A percentile compares a stretch with the other conserved stretches of the same genome.
phyloP scores from a whole-genome alignment of 371 early-diverging fungal genomes.

The Mortierella sp. region DNA sequence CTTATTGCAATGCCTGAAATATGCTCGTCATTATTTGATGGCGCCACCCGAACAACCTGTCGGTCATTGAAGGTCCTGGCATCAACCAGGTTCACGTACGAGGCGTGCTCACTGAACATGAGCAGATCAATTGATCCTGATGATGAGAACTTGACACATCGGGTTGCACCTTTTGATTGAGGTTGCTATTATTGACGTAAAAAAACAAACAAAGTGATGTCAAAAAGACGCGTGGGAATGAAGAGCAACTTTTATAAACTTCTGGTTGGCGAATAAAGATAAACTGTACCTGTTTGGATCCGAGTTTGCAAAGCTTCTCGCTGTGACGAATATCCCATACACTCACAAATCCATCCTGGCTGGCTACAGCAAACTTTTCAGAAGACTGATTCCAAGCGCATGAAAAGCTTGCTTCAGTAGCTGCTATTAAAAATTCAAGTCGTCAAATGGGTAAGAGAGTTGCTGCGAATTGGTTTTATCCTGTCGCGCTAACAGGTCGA shows the following conservation, averaged over 20 bases:
- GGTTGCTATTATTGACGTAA: conserved; percentile 52
- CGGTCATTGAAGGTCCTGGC: conserved; percentile 84
- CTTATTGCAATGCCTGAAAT: conserved; percentile 86
- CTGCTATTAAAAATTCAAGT: conserved; percentile 18
- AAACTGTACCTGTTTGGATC: conserved; percentile 58
- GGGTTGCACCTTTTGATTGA: conserved; percentile 84
- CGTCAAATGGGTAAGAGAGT: too few species aligned
- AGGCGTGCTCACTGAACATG: conserved; percentile 88
- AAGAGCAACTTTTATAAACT: not conserved
- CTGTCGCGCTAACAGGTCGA: too few species aligned
- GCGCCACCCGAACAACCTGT: conserved; percentile 74
- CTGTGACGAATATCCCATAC: conserved; percentile 83
- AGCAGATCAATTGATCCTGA: conserved; percentile 86
- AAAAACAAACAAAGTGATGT: not conserved
- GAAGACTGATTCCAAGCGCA: conserved; percentile 86
- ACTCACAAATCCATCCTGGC: conserved; percentile 85
- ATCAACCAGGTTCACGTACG: conserved; percentile 88
- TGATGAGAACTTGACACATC: conserved; percentile 89
- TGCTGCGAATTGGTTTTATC: not conserved
- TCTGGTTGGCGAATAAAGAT: not conserved
- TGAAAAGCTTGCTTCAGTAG: conserved; percentile 76
- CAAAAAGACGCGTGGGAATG: not conserved
- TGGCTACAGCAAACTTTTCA: conserved; percentile 83
- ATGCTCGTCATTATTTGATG: conserved; percentile 74
- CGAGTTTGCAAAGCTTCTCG: conserved; percentile 63